Base-by-base conservation (phyloP, 2,329 filamentous ascomycete species). In the Aureobasidium sp. region DNA sequence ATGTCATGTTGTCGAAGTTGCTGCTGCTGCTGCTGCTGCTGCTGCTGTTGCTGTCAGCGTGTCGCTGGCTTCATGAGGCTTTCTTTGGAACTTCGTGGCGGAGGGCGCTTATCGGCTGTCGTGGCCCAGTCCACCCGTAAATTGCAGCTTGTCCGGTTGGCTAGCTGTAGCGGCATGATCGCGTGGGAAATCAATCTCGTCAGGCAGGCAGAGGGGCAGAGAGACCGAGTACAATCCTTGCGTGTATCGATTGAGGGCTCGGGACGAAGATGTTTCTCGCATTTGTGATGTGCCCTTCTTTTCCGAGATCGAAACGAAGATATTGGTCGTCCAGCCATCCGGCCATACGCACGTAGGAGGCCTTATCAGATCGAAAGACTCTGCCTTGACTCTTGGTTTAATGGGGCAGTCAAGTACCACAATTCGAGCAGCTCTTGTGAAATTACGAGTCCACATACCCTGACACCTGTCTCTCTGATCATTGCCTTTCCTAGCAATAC, bases 381-480 rank as follows among this genome's bases (percentile, higher is more conserved):
- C 38, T 16, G 44, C 17, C 19, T 37, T 19, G 7, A 17, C 10
- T 17, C 21, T 24, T 35, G 30, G 30, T 12, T 37, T 3, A 17
- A 17, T 21, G 19, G 12, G 21, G 32, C 21, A 35, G 19, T 34
- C 29, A 5, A 17, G 14, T 24, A 7, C 30, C 42, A 17, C 25
- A 22, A 16, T 38, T 14, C 21, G 1, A 2, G 32, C 6, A 30
- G 16, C 21, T 14, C 10, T 19, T 48, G n/a, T 48, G 44, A 27
- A 27, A 17, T 27, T 35, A 27, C 32, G 22, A 48, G 32, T 14
- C 44, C 44, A 48, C 16, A n/a, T 12, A 35, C 44, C 19, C 44
- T 48, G 42, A 48, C 44, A 48, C 44, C 44, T 48, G 32, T 48
- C 32, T 48, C 30, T 35, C 30, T 35, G 42, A 48, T 27, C 44